These are phyloP conservation scores for Salix koriyanagi DNA, from an alignment of 345 rosid genomes.

Conservation along the genomic window DNA sequence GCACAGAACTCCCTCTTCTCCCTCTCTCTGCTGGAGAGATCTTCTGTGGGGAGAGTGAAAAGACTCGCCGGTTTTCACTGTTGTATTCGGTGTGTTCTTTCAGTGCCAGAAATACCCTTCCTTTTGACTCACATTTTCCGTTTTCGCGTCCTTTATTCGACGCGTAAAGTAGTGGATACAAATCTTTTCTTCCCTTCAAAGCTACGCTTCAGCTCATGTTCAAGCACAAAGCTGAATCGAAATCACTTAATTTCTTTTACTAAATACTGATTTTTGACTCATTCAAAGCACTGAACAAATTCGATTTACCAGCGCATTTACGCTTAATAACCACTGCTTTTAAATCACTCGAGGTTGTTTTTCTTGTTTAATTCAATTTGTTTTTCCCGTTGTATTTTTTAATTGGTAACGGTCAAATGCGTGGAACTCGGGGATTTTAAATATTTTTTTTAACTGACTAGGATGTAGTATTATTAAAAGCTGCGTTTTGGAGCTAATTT, in stretches of 20 bases:
- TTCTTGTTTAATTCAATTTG: not conserved
- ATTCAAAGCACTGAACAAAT: not conserved
- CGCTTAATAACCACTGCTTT: not conserved
- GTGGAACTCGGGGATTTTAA: constrained; percentile 3
- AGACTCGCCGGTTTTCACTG: constrained; percentile 29
- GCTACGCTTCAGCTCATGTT: constrained; percentile 3
- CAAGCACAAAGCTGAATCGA: not conserved
- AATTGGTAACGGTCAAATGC: constrained; percentile 25
- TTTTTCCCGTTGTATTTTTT: constrained; percentile 11
- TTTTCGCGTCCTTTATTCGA: constrained; percentile 23
- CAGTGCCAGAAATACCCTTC: constrained; percentile 10
- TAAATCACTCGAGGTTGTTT: not conserved
- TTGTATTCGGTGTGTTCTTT: constrained; percentile 25
- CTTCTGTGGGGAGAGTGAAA: constrained; percentile 10
- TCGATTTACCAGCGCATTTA: not conserved
- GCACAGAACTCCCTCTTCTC: not conserved
- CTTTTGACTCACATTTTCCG: constrained; percentile 13
- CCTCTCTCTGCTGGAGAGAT: constrained; percentile 3
- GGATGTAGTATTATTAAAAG: constrained; percentile 1
- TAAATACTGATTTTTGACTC: not conserved
- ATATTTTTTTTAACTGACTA: not conserved
- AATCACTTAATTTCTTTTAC: not conserved
- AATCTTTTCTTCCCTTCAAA: constrained; percentile 12
- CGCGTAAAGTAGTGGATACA: constrained; percentile 30
- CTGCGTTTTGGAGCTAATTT: not conserved